Base-by-base conservation (phyloP, 1,284 basidiomycete genomes). In the Taiwanofungus camphoratus region DNA sequence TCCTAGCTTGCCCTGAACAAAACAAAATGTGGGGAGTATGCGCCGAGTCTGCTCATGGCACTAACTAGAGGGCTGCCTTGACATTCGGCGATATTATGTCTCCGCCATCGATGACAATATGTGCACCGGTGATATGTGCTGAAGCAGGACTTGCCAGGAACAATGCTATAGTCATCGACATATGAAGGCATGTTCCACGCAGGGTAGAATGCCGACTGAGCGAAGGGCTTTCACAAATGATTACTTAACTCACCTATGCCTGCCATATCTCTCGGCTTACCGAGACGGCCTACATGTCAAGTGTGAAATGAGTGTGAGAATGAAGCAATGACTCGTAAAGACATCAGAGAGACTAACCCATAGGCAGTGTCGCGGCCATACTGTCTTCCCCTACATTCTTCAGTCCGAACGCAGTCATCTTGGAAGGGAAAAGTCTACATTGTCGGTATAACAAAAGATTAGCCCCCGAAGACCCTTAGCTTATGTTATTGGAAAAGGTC, bases 341-440 rank as follows among this genome's bases (percentile, higher is more conserved):
- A 30, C 18, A 24, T 30, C 20, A 12, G 27, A 11, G 22, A 12
- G 16, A 52, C 63, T n/a, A 55, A 79, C 83, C 82, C 55, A 76
- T 79, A 5, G 84, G 85, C 52, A 85, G 79, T 5, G 57, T 58
- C 0, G 62, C 56, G 19, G 65, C 67, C 47, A 88, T 73, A 2
- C 52, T 62, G n/a, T 77, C 72, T 36, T 74, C 75, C 4, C 79
- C 77, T 11, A 65, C 64, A 23, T 67, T 71, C 55, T 79, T 75
- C 54, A 91, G 69, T 3, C 82, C 87, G 42, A 73, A 90, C 0
- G 83, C 76, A 1, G 91, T 93, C 91, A 94, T 93, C 62, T 84
- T 87, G 41, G 84, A 87, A 0, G 87, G 87, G 67, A 91, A 92
- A 13, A 91, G 69, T 7, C 85, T 87, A 52, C 13, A 21, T 5